Percentiles rank a stretch among this genome's conserved stretches.
These are phyloP conservation scores for Blastocystis sp. DNA, from an alignment of 352 stramenopile genomes.

Conservation along the genomic window DNA sequence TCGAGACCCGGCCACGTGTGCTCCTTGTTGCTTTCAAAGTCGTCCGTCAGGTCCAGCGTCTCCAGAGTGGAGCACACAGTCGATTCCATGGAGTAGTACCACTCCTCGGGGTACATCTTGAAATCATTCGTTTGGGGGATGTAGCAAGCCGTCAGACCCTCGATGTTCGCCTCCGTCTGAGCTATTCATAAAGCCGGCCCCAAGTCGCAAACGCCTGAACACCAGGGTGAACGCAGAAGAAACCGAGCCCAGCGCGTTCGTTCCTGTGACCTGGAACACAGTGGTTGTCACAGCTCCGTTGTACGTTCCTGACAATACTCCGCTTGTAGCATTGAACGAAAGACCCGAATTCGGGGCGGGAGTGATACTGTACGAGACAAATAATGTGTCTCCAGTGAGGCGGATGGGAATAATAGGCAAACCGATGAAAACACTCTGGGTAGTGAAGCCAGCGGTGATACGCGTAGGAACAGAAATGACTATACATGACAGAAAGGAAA, in stretches of 20 bases:
- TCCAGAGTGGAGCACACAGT: neutral
- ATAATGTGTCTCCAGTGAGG: neutral
- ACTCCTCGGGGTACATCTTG: neutral
- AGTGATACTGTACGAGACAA: neutral
- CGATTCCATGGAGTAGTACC: neutral
- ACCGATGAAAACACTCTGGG: neutral
- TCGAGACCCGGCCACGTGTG: slow-evolving; percentile 57
- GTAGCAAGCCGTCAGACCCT: neutral
- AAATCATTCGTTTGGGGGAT: no score
- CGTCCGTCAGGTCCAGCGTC: neutral
- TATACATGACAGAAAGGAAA: neutral
- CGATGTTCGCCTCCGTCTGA: neutral
- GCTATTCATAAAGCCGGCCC: neutral
- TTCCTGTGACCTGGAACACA: neutral
- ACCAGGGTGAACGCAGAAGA: neutral
- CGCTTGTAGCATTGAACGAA: neutral
- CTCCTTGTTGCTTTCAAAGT: neutral
- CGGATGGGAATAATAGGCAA: neutral
- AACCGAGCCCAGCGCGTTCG: neutral
- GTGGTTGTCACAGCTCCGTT: neutral
- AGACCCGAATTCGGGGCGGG: neutral
- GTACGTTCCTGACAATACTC: neutral
- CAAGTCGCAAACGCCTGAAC: neutral
- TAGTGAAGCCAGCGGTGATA: neutral
- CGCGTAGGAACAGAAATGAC: neutral